Conservation (phyloP, 805 yeast species). For the Metschnikowia koreensis region DNA sequence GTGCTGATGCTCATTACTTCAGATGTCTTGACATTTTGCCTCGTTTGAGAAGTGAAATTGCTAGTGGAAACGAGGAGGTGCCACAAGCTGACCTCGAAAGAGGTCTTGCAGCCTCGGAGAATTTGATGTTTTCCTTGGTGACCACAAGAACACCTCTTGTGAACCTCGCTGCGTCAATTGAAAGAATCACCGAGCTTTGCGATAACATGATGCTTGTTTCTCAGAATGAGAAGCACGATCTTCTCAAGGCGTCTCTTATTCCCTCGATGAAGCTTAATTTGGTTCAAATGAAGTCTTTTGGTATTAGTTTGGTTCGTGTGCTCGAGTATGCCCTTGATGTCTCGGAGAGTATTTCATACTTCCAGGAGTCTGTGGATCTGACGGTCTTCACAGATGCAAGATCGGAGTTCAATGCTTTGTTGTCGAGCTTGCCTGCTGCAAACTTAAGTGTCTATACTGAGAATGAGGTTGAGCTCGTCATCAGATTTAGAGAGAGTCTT, state of each 20-base stretch:
- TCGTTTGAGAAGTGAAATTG: constrained; percentile 63
- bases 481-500: constrained; percentile 21
- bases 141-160: constrained; percentile 49
- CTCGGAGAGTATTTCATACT: constrained; percentile 6
- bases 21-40: constrained; percentile 79
- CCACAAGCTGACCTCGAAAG: constrained; percentile 72
- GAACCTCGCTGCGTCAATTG: constrained; percentile 25
- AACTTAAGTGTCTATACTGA: constrained; percentile 13
- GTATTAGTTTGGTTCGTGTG: constrained; percentile 9
- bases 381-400: constrained; percentile 11
- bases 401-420: background rate
- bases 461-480: constrained; percentile 19
- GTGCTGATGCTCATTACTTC: constrained; percentile 55
- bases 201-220: constrained; percentile 18
- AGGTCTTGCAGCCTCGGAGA: constrained; percentile 75
- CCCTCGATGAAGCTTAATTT: constrained; percentile 21
- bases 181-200: constrained; percentile 15
- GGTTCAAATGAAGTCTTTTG: constrained; percentile 12
- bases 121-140: constrained; percentile 58
- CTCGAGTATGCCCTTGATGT: constrained; percentile 15
- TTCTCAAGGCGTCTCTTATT: constrained; percentile 18
- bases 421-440: constrained; percentile 3
- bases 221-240: constrained; percentile 9
- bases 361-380: constrained; percentile 4
- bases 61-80: constrained; percentile 65